phyloP scores from a whole-genome alignment of 139 green algal genomes.

The Mesostigma viride region DNA sequence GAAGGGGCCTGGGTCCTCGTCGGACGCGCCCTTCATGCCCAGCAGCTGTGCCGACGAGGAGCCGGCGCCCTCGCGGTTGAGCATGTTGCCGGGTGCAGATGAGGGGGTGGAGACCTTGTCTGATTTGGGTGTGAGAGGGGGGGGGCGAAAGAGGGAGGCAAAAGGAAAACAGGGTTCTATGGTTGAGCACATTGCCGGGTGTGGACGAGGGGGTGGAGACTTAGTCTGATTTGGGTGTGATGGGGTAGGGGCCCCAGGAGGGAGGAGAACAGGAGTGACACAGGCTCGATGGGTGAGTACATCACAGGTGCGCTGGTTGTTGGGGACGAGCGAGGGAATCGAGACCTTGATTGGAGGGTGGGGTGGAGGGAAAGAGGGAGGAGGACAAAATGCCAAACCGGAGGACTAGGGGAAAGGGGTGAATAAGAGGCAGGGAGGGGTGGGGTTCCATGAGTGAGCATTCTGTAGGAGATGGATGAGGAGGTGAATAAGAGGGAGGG shows the following conservation, averaged over 20 bases:
- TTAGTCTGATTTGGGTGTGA: not conserved
- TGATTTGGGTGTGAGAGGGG: not conserved
- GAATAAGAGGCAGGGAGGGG: not conserved
- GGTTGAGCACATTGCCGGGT: too few relatives aligned
- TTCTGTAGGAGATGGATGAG: not conserved
- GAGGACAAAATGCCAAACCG: not conserved
- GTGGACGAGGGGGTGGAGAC: too few relatives aligned
- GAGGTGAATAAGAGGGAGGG: not conserved
- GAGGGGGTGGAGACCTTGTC: not conserved
- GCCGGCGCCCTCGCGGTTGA: not conserved
- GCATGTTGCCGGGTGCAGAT: not conserved
- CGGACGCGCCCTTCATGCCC: constrained; percentile 18
- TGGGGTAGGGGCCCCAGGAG: not conserved
- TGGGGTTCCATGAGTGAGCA: not conserved
- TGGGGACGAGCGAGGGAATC: too few relatives aligned
- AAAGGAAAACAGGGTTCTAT: too few relatives aligned
- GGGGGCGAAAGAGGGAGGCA: not conserved
- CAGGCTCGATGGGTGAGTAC: too few relatives aligned
- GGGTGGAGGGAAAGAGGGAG: not conserved
- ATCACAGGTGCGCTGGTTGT: too few relatives aligned
- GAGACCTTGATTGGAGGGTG: too few relatives aligned
- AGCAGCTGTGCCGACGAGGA: constrained; percentile 12
- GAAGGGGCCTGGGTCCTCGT: too few relatives aligned
- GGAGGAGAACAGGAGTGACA: not conserved
- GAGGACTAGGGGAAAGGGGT: not conserved